Conservation (phyloP, 768 basidiomycete species). For the Boletus reticulatus region DNA sequence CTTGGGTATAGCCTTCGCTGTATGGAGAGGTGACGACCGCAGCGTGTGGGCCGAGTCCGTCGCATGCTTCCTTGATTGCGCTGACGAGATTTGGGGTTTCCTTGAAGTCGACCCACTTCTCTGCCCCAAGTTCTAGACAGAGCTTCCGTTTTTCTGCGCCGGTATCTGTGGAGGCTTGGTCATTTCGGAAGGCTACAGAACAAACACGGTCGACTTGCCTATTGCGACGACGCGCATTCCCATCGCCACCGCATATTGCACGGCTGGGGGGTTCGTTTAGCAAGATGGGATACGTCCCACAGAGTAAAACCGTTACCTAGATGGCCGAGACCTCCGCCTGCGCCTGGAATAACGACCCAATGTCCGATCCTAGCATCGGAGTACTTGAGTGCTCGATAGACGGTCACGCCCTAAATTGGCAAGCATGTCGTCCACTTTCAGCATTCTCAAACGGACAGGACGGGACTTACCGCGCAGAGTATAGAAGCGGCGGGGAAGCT, state of each 20-base stretch:
- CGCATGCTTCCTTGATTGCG: constrained; percentile 61
- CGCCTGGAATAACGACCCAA: constrained; percentile 75
- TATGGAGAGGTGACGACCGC: constrained; percentile 59
- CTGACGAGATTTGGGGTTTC: constrained; percentile 61
- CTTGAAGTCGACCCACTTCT: constrained; percentile 78
- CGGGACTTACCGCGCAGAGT: constrained; percentile 60
- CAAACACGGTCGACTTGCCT: constrained; percentile 29
- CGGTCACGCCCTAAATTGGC: constrained; percentile 64
- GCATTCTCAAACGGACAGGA: no score
- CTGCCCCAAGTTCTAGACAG: constrained; percentile 61
- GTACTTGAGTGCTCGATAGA: constrained; percentile 83
- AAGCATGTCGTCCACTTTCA: no score
- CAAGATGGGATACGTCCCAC: no score
- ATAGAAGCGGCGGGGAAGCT: constrained; percentile 72
- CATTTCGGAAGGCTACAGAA: neutral
- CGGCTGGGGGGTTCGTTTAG: constrained; percentile 38
- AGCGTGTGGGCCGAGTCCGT: constrained; percentile 71
- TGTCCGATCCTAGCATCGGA: constrained; percentile 63
- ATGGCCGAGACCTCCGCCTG: constrained; percentile 82
- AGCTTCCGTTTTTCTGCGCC: constrained; percentile 71
- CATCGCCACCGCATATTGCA: constrained; percentile 79
- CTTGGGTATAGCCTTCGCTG: constrained; percentile 46
- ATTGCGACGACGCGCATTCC: constrained; percentile 81
- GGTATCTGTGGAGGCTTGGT: constrained; percentile 45
- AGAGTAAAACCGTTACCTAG: constrained; percentile 43